Evolutionary conservation across 306 rosid genomes (phyloP).

Genomic region (Vigna radiata): DNA sequence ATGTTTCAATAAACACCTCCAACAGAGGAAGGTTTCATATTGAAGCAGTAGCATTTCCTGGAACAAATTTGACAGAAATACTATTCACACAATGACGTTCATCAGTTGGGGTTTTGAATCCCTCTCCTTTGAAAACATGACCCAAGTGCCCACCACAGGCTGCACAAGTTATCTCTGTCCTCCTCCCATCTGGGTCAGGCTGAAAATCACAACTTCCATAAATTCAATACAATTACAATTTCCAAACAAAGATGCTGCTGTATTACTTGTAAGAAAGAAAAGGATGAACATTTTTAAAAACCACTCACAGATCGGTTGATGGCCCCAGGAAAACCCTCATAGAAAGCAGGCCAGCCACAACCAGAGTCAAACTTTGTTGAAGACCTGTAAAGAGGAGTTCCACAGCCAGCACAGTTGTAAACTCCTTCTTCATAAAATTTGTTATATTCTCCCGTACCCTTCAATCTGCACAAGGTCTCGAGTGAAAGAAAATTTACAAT

Average conservation of each 20-base stretch:
- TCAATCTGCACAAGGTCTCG: conserved; percentile 57
- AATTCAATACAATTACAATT: conserved; percentile 12
- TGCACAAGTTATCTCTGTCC: conserved; percentile 90
- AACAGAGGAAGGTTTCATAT: conserved; percentile 35
- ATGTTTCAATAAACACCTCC: background rate
- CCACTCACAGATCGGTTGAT: conserved; percentile 72
- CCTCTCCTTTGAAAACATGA: conserved; percentile 88
- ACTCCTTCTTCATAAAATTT: conserved; percentile 78
- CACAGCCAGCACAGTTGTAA: conserved; percentile 83
- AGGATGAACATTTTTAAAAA: background rate
- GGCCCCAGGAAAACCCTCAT: conserved; percentile 87
- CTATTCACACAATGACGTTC: conserved; percentile 95
- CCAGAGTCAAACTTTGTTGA: conserved; percentile 84
- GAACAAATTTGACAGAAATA: conserved; percentile 72
- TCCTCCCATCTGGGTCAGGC: conserved; percentile 93
- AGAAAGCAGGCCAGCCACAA: conserved; percentile 99
- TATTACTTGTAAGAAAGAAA: background rate
- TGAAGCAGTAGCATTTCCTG: conserved; percentile 50
- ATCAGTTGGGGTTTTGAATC: conserved; percentile 76
- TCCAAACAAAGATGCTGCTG: background rate
- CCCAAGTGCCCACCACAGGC: conserved; percentile 87
- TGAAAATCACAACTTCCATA: conserved; percentile 41
- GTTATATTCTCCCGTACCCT: conserved; percentile 82
- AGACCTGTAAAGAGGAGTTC: conserved; percentile 81
- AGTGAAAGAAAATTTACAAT: background rate